Evolutionary conservation across 805 yeast species (phyloP), one percentile per base, ranked within the genome.

Genomic region (Metschnikowia kunwiensis): DNA sequence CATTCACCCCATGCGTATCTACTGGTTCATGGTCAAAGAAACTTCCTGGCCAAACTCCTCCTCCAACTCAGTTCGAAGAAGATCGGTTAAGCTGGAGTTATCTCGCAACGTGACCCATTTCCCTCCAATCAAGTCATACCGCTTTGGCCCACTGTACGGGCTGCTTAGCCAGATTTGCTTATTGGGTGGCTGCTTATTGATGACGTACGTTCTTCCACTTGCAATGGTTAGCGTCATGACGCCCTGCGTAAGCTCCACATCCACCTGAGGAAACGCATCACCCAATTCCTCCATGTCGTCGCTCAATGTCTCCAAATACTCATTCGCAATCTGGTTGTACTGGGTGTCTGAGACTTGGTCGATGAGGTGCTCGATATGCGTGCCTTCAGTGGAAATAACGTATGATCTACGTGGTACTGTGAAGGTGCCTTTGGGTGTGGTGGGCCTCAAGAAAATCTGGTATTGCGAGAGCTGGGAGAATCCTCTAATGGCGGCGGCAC

Each of bases 101-200:
- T 89, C 95, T 46, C 97, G 74, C 38, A 83, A 57, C 9, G 89
- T 82, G 9, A 79, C 63, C 98, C 98, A 93, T 38, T 70, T 65
- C 3, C 84, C 85, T 27, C 77, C 72, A 27, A 83, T 70, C 44
- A 74, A 76, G 57, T 93, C 97, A 39, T 43, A 51, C 38, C 72
- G 53, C 54, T 88, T 87, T 5, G 98, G 98, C 0, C 98, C 98
- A 6, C 94, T 83, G 3, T 87, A 55, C 0, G 99, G 99, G 28
- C 95, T 84, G 41, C 94, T 78, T 35, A 91, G 71, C 99, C 99
- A 93, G 20, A 93, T 82, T 59, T 93, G 99, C 61, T 86, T 83
- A 63, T 88, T 93, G 3, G 98, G 97, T 1, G 98, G 98, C 62
- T 93, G 97, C 55, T 88, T 91, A 66, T 93, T 93, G 55, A 93